Percentiles rank a stretch among this genome's conserved stretches.
phyloP scores from a whole-genome alignment of 2,329 filamentous ascomycete genomes.

The Blastomyces gilchristii region DNA sequence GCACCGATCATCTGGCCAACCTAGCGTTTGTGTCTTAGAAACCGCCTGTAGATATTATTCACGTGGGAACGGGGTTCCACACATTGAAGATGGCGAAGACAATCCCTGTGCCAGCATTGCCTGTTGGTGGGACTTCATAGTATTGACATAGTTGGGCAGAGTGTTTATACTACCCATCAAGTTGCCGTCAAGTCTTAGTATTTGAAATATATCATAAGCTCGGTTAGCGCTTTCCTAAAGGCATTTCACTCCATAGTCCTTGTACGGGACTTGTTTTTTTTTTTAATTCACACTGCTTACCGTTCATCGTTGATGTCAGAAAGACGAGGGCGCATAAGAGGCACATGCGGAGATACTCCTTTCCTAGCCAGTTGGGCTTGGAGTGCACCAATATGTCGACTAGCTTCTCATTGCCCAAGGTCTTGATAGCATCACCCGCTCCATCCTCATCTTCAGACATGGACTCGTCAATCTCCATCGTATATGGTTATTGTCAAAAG shows the following conservation, averaged over 20 bases:
- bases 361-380: constrained; percentile 15
- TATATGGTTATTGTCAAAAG: no score
- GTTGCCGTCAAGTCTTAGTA: constrained; percentile 18
- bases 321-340: constrained; percentile 15
- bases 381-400: constrained; percentile 10
- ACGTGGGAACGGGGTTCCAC: no score
- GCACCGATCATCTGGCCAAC: constrained; percentile 37
- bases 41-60: no score
- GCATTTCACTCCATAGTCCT: not conserved
- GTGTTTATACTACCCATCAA: constrained; percentile 40
- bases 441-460: no score
- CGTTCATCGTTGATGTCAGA: constrained; percentile 18
- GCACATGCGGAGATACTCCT: constrained; percentile 15
- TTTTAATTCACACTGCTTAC: constrained; percentile 6
- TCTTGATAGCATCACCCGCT: no score
- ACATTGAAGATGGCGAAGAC: constrained; percentile 37
- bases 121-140: constrained; percentile 28
- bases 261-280: not conserved
- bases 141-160: constrained; percentile 35
- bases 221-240: not conserved
- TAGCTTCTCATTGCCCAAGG: no score
- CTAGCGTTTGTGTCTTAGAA: not conserved
- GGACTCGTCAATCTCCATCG: no score
- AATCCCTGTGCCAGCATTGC: constrained; percentile 33
- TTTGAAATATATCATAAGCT: constrained; percentile 7